phyloP scores from a whole-genome alignment of 148 eudicot genomes.

The Diospyros lotus region DNA sequence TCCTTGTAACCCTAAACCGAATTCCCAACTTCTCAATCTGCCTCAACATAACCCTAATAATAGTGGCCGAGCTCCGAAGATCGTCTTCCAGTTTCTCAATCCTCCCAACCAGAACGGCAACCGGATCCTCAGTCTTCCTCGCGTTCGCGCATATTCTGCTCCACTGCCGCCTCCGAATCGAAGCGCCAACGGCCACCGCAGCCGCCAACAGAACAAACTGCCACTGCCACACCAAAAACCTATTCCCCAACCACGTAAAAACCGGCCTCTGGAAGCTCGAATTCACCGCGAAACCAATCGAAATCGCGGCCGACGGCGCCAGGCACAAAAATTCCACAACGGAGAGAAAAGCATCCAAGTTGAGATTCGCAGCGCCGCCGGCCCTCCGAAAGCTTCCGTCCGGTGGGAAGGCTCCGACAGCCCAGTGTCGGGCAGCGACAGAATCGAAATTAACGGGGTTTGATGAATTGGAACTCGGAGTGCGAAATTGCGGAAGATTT shows the following conservation, averaged over 20 bases:
- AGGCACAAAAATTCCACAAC: conserved; percentile 49
- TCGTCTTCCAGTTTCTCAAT: conserved; percentile 89
- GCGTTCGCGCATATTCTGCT: conserved; percentile 46
- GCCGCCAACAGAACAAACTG: conserved; percentile 46
- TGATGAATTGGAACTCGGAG: background rate
- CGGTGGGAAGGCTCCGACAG: conserved; percentile 29
- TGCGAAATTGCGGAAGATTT: conserved; percentile 20
- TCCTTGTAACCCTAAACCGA: conserved; percentile 79
- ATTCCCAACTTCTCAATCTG: conserved; percentile 92
- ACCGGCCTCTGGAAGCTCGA: conserved; percentile 34
- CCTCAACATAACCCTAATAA: conserved; percentile 65
- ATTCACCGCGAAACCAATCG: conserved; percentile 41
- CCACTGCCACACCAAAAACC: conserved; percentile 46
- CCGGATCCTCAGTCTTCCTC: conserved; percentile 30
- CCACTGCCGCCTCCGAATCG: conserved; percentile 77
- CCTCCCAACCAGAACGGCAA: conserved; percentile 67
- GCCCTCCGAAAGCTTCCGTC: conserved; percentile 12
- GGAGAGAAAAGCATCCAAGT: conserved; percentile 53
- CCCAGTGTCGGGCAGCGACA: conserved; percentile 12
- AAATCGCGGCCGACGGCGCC: conserved; percentile 47
- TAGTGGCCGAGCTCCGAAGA: conserved; percentile 43
- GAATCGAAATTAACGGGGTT: conserved; percentile 4
- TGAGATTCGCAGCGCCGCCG: conserved; percentile 10
- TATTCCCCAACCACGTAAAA: conserved; percentile 41
- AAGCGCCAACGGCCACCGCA: conserved; percentile 64